A percentile compares a stretch with the other conserved stretches of the same genome.
Evolutionary conservation across 2,329 filamentous ascomycete species (phyloP).

Genomic region (Diaporthe sp.): DNA sequence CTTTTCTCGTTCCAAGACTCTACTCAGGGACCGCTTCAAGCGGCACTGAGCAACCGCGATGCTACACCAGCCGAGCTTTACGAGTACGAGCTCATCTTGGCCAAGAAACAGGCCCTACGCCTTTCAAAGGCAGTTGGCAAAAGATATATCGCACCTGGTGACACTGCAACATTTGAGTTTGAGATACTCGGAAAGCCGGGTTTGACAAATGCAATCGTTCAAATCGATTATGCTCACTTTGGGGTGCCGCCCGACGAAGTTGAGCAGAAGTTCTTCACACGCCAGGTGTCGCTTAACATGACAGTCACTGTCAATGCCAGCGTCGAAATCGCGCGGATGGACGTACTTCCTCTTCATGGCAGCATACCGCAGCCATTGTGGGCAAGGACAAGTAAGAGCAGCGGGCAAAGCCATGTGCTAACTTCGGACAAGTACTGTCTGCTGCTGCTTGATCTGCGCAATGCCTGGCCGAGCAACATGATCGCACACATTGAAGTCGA

Average conservation of each 20-base stretch:
- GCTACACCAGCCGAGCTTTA: constrained; percentile 84
- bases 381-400: constrained; percentile 57
- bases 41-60: constrained; percentile 82
- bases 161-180: constrained; percentile 80
- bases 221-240: constrained; percentile 90
- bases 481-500: constrained; percentile 72
- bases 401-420: constrained; percentile 51
- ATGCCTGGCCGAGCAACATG: constrained; percentile 89
- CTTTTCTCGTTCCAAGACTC: constrained; percentile 93
- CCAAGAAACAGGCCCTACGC: constrained; percentile 79
- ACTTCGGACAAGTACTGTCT: constrained; percentile 79
- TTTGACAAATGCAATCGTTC: constrained; percentile 82
- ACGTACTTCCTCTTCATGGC: constrained; percentile 80
- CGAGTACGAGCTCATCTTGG: constrained; percentile 86
- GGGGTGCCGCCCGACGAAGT: constrained; percentile 78
- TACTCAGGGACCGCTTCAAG: constrained; percentile 82
- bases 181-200: constrained; percentile 90
- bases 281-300: constrained; percentile 84
- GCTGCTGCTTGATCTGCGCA: constrained; percentile 86
- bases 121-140: constrained; percentile 65
- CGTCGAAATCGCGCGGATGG: constrained; percentile 84
- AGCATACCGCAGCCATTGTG: constrained; percentile 75
- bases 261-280: constrained; percentile 83
- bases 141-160: constrained; percentile 76
- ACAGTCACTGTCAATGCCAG: constrained; percentile 94